Conservation (phyloP, 306 rosid species). For the Acacia confusa region DNA sequence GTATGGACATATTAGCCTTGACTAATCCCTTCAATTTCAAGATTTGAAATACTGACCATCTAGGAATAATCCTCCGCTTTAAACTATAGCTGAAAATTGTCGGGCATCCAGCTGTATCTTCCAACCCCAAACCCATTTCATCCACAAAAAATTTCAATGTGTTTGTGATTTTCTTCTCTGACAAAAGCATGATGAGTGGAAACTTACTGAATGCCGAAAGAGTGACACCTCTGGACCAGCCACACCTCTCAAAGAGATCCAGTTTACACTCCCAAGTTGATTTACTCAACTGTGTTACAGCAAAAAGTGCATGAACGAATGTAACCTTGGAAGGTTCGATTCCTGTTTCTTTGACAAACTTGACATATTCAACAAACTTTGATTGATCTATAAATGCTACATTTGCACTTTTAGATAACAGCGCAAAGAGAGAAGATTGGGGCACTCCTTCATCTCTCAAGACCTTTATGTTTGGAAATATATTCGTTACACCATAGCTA, state of each 20-base stretch:
- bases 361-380: not conserved
- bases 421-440: not conserved
- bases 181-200: not conserved
- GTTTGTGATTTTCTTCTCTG: not conserved
- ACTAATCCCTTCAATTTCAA: constrained; percentile 9
- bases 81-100: constrained; percentile 9
- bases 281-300: not conserved
- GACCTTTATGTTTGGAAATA: constrained; percentile 18
- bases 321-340: not conserved
- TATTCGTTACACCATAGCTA: not conserved
- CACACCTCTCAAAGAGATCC: not conserved
- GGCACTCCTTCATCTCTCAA: constrained; percentile 33
- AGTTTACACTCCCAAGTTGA: constrained; percentile 7
- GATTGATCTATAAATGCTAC: not conserved
- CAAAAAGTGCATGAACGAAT: constrained; percentile 18
- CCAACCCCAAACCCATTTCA: not conserved
- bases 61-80: constrained; percentile 32
- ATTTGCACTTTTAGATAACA: not conserved
- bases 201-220: not conserved
- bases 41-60: constrained; percentile 29
- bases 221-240: not conserved
- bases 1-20: not conserved
- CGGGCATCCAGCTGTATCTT: not conserved
- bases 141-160: not conserved
- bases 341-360: constrained; percentile 19